These are phyloP conservation scores for Petunia secreta DNA, from an alignment of 257 asterid genomes.

Conservation along the genomic window DNA sequence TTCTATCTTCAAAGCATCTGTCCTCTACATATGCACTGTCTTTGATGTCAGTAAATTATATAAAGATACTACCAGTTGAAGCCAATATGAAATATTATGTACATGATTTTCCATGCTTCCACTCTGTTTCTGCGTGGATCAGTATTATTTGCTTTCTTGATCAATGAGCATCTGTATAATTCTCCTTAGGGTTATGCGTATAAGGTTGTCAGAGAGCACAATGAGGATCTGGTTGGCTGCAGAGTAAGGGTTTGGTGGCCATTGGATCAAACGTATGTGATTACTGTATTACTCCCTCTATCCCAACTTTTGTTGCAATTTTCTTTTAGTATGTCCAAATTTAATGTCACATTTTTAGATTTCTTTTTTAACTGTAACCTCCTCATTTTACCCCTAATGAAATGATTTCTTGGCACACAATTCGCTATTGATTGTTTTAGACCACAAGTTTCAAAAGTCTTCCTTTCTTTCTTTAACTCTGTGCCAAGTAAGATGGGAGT, in stretches of 20 bases:
- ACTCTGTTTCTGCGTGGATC: background rate
- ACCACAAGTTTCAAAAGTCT: no score
- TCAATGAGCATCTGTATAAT: slow-evolving; percentile 13
- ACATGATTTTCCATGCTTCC: background rate
- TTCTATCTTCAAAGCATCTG: background rate
- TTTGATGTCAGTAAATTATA: background rate
- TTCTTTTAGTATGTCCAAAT: no score
- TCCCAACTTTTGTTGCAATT: no score
- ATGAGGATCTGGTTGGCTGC: slow-evolving; percentile 38
- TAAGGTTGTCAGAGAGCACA: slow-evolving; percentile 25
- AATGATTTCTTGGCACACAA: no score
- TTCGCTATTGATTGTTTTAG: no score
- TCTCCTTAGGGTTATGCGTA: slow-evolving; percentile 30
- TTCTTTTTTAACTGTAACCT: no score
- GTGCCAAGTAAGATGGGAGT: background rate
- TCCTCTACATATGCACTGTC: slow-evolving; percentile 13
- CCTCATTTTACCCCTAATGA: no score
- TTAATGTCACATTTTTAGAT: no score
- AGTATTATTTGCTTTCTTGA: background rate
- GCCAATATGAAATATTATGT: slow-evolving; percentile 11
- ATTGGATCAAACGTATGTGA: slow-evolving; percentile 40
- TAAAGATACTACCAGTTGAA: background rate
- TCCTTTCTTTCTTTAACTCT: no score
- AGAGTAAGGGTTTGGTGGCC: slow-evolving; percentile 50
- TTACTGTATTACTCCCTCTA: background rate